Evolutionary conservation across 257 asterid genomes (phyloP), one percentile per base, ranked within the genome.

Genomic region (Leonotis leonurus): DNA sequence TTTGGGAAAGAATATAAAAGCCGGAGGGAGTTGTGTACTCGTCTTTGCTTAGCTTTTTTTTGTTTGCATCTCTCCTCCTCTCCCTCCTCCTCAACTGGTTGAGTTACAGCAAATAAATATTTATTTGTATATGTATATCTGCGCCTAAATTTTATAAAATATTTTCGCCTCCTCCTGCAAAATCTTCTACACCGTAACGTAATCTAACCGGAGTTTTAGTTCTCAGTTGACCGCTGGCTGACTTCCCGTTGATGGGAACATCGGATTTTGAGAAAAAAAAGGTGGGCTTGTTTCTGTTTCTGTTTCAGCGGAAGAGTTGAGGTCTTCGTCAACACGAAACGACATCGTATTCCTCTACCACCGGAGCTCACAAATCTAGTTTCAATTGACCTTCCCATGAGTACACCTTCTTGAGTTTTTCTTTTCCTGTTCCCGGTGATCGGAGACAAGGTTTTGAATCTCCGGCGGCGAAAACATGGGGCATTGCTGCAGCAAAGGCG

Each of bases 401-500:
- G 58, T 13, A 8, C 67, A 37, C 66, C 27, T 41, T 8, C 12
- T 6, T 66, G 69, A 56, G 18, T 36, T 44, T 46, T 22, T 43
- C 2, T 14, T 14, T 13, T 37, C 36, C n/a, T n/a, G n/a, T 39
- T 14, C 10, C 26, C 73, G 71, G 32, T 70, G 78, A 74, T 72
- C 86, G 73, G 77, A 56, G 8, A n/a, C 11, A 5, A 8, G 52
- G 8, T 71, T 40, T 48, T 41, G 64, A 72, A 24, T 22, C 64
- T 32, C 60, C 35, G 64, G 55, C 69, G 4, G 53, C n/a, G 16
- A 39, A 64, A 18, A 29, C 29, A 92, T 89, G 99, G 99, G 99
- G 65, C 99, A 89, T 71, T 93, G 97, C 50, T 93, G 96, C 80
- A 87, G 95, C 83, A 92, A 87, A 59, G 64, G 21, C 68, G 86